Base-by-base conservation (phyloP, 208 protist genomes). In the Balamuthia mandrillaris region DNA sequence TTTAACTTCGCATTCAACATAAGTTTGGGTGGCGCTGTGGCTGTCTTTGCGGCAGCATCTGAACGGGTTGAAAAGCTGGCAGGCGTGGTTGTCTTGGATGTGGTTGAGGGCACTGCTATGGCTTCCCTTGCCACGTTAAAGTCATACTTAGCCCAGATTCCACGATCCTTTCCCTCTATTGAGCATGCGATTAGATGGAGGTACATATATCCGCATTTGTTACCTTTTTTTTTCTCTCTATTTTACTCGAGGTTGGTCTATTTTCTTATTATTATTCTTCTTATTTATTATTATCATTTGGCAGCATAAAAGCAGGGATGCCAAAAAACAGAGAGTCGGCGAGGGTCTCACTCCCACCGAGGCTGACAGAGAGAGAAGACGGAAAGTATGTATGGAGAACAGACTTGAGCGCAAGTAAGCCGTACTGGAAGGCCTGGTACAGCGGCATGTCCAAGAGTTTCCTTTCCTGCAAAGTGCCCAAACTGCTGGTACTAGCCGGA, bases 381-480 rank as follows among this genome's bases (percentile, higher is more conserved):
- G 18, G 27, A 3, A 31, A 45, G 12, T n/a, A 3, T 16, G 21
- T 51, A 47, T 88, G 89, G 89, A 54, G 82, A 9, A 86, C 83
- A 12, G 27, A 88, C 29, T 68, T 91, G 6, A 51, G 47, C 33
- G 3, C 29, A 1, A 88, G 86, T 9, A 61, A 86, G 37, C 35
- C 16, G 14, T 89, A 44, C 52, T 91, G 89, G 89, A 75, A 68
- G 9, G 87, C 77, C 51, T 91, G 89, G 89, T 91, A 89, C 47
- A 37, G 45, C 0, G 77, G 78, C 9, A 51, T 91, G 29, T 90
- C 87, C 16, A 84, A 87, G 61, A 84, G 42, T 37, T 66, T 68
- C 35, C 42, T 82, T n/a, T 52, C 41, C 21, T 61, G 44, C 49
- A 37, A 37, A n/a, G 56, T 39, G 39, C 41, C 37, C 0, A 82